Evolutionary conservation across 1,284 basidiomycete genomes (phyloP).

Genomic region (Mrakiaceae sp.): DNA sequence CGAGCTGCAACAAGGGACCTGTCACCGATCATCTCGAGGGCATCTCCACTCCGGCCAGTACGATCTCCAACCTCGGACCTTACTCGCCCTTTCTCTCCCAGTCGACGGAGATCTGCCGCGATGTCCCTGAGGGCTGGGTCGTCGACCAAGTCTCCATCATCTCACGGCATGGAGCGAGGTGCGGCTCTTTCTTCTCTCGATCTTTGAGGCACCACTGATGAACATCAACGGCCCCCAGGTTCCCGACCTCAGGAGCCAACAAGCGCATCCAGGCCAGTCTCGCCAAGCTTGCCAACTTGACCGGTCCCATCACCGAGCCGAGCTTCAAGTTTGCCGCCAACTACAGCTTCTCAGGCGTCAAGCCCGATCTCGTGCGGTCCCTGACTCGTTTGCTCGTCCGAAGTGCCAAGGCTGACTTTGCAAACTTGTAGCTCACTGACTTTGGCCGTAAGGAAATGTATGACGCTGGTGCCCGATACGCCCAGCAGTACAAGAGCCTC

Average conservation of each 20-base stretch:
- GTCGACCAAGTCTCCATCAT: slow-evolving; percentile 18
- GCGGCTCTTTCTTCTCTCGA: too few species aligned
- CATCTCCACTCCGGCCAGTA: not conserved
- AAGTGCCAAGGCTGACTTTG: too few species aligned
- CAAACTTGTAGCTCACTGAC: slow-evolving; percentile 3
- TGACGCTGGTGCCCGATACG: slow-evolving; percentile 6
- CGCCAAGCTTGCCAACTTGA: slow-evolving; percentile 11
- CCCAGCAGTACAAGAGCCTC: slow-evolving; percentile 5
- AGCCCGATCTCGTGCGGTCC: slow-evolving; percentile 2
- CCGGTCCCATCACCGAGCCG: not conserved
- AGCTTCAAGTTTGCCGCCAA: slow-evolving; percentile 9
- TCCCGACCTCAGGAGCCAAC: slow-evolving; percentile 15
- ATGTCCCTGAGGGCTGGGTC: slow-evolving; percentile 7
- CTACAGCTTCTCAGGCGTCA: slow-evolving; percentile 4
- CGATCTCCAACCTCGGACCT: slow-evolving; percentile 11
- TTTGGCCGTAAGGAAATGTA: slow-evolving; percentile 16
- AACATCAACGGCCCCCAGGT: not conserved
- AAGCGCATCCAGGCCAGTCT: slow-evolving; percentile 11
- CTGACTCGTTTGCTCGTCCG: too few species aligned
- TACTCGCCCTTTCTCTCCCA: slow-evolving; percentile 18
- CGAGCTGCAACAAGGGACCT: too few species aligned
- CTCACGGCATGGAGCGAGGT: slow-evolving; percentile 17
- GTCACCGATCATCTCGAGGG: too few species aligned
- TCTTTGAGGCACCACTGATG: too few species aligned
- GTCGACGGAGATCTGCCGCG: slow-evolving; percentile 5